Percentiles rank a stretch among this genome's conserved stretches.
Evolutionary conservation across 768 basidiomycete species (phyloP).

Genomic region (Tylopilus plumbeoviolaceoides): DNA sequence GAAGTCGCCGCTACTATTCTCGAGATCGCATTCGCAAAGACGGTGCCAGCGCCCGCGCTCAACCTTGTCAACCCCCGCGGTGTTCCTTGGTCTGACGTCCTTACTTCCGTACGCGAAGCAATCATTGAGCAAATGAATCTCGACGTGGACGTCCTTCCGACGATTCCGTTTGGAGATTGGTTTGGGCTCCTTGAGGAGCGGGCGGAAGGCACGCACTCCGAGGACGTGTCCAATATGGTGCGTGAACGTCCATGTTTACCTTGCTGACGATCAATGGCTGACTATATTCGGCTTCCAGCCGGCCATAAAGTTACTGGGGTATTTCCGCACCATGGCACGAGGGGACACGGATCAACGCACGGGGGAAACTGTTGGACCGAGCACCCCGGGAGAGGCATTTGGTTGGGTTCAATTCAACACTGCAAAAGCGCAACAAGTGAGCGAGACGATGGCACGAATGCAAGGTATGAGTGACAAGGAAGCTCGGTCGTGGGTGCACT

Average conservation of each 20-base stretch:
- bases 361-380: neutral
- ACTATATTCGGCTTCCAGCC: slow-evolving; percentile 17
- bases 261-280: neutral
- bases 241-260: neutral
- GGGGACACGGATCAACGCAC: neutral
- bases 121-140: slow-evolving; percentile 11
- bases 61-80: slow-evolving; percentile 38
- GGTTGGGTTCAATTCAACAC: neutral
- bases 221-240: slow-evolving; percentile 4
- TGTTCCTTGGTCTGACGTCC: slow-evolving; percentile 27
- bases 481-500: slow-evolving; percentile 3
- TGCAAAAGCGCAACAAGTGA: neutral
- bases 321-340: slow-evolving; percentile 17
- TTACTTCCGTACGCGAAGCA: slow-evolving; percentile 20
- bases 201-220: slow-evolving; percentile 13
- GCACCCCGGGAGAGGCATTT: neutral
- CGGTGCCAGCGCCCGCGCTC: slow-evolving; percentile 19
- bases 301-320: slow-evolving; percentile 30
- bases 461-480: neutral
- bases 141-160: neutral
- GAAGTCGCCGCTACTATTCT: slow-evolving; percentile 31
- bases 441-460: slow-evolving; percentile 5
- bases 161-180: slow-evolving; percentile 31
- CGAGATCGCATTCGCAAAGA: slow-evolving; percentile 30
- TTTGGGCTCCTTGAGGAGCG: slow-evolving; percentile 23